Evolutionary conservation across 73 alveolate species (phyloP).

Genomic region (Paramecium tetraurelia): DNA sequence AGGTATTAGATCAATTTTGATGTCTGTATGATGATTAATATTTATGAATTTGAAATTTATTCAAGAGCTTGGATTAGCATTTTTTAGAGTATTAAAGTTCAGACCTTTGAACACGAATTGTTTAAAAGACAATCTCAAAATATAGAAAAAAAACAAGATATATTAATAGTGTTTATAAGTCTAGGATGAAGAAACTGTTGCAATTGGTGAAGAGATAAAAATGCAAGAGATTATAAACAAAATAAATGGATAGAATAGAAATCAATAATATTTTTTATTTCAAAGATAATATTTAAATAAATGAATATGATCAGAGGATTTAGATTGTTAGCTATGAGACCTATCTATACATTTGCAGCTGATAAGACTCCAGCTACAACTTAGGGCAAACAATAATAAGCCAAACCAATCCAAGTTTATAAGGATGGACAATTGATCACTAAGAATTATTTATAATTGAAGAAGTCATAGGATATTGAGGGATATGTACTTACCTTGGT

Average conservation of each 20-base stretch:
- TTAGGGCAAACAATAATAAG: not conserved
- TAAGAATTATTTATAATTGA: constrained; percentile 62
- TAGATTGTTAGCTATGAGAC: not conserved
- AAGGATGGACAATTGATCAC: constrained; percentile 59
- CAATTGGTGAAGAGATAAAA: constrained; percentile 13
- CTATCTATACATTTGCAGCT: not conserved
- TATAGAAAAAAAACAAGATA: not conserved
- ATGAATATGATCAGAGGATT: constrained; percentile 26
- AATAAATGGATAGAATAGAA: not conserved
- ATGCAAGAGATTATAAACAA: not conserved
- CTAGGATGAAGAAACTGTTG: not conserved
- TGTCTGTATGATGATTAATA: not conserved
- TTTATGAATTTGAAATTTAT: not conserved
- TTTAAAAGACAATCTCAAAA: not conserved
- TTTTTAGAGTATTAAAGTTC: not conserved
- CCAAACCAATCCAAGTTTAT: constrained; percentile 36
- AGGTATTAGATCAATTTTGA: not conserved
- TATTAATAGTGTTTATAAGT: not conserved
- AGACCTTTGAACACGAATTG: not conserved
- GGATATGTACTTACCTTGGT: constrained; percentile 70
- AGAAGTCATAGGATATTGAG: constrained; percentile 73
- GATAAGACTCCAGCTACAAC: not conserved
- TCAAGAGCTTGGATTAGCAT: not conserved
- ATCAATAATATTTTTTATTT: not conserved
- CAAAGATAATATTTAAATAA: not conserved